Percentiles rank a stretch among this genome's conserved stretches.
phyloP scores from a whole-genome alignment of 139 green algal genomes.

The Chlamydomonas urium region DNA sequence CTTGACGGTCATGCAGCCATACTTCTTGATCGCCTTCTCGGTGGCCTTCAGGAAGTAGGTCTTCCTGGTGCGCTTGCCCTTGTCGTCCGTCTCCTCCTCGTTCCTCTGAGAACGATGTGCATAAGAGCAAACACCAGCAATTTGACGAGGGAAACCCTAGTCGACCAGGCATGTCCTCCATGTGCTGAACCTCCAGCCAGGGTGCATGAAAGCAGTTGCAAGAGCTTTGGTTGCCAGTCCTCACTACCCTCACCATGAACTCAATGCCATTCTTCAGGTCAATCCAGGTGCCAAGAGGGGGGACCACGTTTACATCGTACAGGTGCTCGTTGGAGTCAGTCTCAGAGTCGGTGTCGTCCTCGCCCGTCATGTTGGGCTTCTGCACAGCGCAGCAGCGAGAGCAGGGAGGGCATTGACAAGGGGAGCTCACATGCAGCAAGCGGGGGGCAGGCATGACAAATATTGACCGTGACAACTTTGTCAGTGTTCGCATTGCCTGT shows the following conservation, averaged over 20 bases:
- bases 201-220: too few species aligned
- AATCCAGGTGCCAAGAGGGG: conserved; percentile 13
- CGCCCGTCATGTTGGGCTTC: neutral
- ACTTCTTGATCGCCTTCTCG: neutral
- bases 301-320: conserved; percentile 22
- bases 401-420: too few species aligned
- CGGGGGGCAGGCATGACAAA: too few species aligned
- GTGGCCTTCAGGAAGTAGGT: conserved; percentile 19
- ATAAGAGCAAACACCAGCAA: neutral
- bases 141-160: neutral
- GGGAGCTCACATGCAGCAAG: too few species aligned
- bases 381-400: too few species aligned
- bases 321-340: conserved; percentile 6
- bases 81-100: conserved; percentile 28
- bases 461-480: neutral
- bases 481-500: neutral
- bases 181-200: too few species aligned
- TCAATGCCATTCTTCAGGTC: conserved; percentile 29
- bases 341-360: neutral
- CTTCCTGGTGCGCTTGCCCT: conserved; percentile 16
- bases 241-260: conserved; percentile 19
- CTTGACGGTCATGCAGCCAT: neutral
- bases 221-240: too few species aligned
- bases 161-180: too few species aligned
- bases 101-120: conserved; percentile 1